These are phyloP conservation scores for Filobasidium wieringae DNA, from an alignment of 768 basidiomycete species.

Conservation along the genomic window DNA sequence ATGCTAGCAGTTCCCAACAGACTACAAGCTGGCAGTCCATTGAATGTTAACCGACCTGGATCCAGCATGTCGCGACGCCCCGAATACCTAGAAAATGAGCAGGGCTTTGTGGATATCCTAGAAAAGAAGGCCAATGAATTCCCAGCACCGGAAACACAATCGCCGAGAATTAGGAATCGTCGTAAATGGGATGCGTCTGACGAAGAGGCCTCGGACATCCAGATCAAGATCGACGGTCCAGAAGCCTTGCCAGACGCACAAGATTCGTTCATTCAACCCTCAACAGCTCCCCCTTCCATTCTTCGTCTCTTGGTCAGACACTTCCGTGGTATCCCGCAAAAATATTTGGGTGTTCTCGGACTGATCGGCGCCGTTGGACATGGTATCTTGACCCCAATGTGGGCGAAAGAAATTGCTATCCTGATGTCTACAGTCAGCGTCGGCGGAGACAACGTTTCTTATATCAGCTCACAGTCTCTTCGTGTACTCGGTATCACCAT, in stretches of 20 bases:
- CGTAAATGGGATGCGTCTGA: conserved; percentile 2
- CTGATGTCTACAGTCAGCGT: conserved; percentile 48
- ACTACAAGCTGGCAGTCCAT: not conserved
- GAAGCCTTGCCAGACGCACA: conserved; percentile 5
- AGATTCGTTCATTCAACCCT: conserved; percentile 3
- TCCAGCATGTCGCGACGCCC: not conserved
- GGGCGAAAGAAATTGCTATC: conserved; percentile 75
- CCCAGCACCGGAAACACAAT: not conserved
- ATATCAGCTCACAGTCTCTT: conserved; percentile 23
- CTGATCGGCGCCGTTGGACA: conserved; percentile 56
- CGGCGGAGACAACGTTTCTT: conserved; percentile 27
- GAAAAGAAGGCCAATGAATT: not conserved
- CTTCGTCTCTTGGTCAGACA: conserved; percentile 34
- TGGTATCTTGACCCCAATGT: conserved; percentile 80
- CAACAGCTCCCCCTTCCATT: conserved; percentile 13
- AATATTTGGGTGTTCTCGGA: conserved; percentile 58
- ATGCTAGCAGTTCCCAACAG: not conserved
- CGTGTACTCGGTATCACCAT: conserved; percentile 56
- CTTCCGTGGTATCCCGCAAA: conserved; percentile 63
- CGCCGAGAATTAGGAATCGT: not conserved
- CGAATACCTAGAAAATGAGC: not conserved
- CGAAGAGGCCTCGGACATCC: not conserved
- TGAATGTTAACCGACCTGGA: not conserved
- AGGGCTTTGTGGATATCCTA: not conserved
- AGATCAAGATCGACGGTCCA: conserved; percentile 4